Conservation (phyloP, 768 basidiomycete genomes). For the Mycena amicta region DNA sequence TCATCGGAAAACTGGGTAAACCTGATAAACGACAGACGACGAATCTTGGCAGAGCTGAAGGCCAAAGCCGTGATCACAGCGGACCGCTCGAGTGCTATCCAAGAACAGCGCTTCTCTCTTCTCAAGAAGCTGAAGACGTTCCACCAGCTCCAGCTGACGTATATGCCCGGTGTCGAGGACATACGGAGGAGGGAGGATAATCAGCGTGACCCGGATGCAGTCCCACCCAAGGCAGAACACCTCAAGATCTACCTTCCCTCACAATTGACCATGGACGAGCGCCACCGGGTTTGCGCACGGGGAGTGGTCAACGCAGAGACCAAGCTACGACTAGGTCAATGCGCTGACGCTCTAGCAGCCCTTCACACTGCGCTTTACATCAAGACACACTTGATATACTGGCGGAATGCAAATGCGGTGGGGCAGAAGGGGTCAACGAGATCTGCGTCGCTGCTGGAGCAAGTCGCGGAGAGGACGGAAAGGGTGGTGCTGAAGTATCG, state of each 20-base stretch:
- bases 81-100: background rate
- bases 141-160: background rate
- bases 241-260: slow-evolving; percentile 8
- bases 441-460: slow-evolving; percentile 1
- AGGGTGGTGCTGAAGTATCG: slow-evolving; percentile 1
- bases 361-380: slow-evolving; percentile 7
- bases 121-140: slow-evolving; percentile 7
- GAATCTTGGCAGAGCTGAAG: background rate
- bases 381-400: slow-evolving; percentile 10
- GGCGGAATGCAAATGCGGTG: slow-evolving; percentile 1
- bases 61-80: background rate
- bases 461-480: slow-evolving; percentile 7
- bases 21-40: background rate
- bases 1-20: background rate
- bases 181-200: slow-evolving; percentile 1
- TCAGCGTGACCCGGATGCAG: background rate
- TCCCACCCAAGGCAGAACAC: slow-evolving; percentile 6
- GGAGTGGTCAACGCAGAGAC: slow-evolving; percentile 3
- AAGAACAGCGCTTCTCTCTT: slow-evolving; percentile 10
- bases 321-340: slow-evolving; percentile 8
- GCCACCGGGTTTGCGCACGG: background rate
- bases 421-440: slow-evolving; percentile 3
- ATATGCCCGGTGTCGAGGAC: slow-evolving; percentile 11
- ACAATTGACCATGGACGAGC: background rate
- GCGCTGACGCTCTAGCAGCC: background rate